phyloP scores from a whole-genome alignment of 805 yeast genomes.

The Groenewaldozyma salmanticensis region DNA sequence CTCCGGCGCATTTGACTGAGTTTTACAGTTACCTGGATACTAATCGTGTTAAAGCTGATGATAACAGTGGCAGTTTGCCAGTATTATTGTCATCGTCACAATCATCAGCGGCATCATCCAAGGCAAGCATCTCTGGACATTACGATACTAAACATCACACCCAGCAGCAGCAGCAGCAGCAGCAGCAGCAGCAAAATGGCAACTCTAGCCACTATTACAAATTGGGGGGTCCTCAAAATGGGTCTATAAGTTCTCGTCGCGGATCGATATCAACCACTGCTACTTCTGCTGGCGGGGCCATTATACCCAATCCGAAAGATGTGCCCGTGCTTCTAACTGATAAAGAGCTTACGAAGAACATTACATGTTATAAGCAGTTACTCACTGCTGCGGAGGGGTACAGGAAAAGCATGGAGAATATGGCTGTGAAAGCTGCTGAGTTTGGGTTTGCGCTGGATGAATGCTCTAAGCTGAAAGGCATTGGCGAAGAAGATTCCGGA shows the following conservation, averaged over 20 bases:
- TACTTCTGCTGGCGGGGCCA: constrained; percentile 18
- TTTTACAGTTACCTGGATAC: constrained; percentile 29
- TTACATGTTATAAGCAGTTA: constrained; percentile 39
- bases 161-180: background rate
- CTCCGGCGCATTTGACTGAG: constrained; percentile 47
- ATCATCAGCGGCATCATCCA: background rate
- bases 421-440: constrained; percentile 55
- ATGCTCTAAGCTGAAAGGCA: constrained; percentile 53
- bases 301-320: constrained; percentile 31
- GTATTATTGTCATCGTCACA: background rate
- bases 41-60: background rate
- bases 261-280: constrained; percentile 2
- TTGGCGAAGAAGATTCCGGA: constrained; percentile 28
- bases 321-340: constrained; percentile 52
- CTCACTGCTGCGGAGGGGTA: constrained; percentile 39
- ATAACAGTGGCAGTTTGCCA: no score
- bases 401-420: constrained; percentile 35
- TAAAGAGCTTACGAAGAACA: constrained; percentile 45
- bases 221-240: constrained; percentile 1
- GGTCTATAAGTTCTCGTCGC: constrained; percentile 4
- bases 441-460: constrained; percentile 64
- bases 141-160: background rate
- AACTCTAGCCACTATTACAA: constrained; percentile 1
- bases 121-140: background rate
- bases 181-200: constrained; percentile 1